Conservation (phyloP, 768 basidiomycete genomes). For the Royoungia palumana region DNA sequence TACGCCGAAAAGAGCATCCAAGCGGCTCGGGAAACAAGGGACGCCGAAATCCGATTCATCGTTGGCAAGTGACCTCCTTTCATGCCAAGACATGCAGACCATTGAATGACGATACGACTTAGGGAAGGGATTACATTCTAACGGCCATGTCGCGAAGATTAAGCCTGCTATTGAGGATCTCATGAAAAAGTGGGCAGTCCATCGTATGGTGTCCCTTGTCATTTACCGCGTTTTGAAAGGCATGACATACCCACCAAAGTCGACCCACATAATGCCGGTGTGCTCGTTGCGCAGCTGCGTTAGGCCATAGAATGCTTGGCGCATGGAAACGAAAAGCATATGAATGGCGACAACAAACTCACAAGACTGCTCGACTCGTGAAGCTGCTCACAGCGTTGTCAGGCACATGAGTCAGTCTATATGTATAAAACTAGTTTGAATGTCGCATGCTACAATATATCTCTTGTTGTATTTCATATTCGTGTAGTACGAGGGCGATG, state of each 20-base stretch:
- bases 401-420: no score
- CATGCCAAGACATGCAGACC: neutral
- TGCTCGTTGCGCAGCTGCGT: slow-evolving; percentile 64
- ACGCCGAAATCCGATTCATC: slow-evolving; percentile 70
- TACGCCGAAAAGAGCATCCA: slow-evolving; percentile 68
- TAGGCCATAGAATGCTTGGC: slow-evolving; percentile 3
- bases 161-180: slow-evolving; percentile 89
- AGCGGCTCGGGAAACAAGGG: slow-evolving; percentile 60
- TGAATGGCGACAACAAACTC: no score
- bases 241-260: slow-evolving; percentile 68
- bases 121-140: slow-evolving; percentile 89
- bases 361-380: neutral
- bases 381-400: no score
- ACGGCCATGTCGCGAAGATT: slow-evolving; percentile 73
- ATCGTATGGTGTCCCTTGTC: neutral
- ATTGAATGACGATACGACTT: neutral
- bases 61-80: slow-evolving; percentile 59
- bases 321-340: no score
- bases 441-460: no score
- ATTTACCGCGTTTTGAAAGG: slow-evolving; percentile 37
- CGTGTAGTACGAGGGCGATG: no score
- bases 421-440: no score
- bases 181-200: slow-evolving; percentile 60
- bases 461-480: no score
- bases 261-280: slow-evolving; percentile 80